Percentiles rank a stretch among this genome's conserved stretches.
Evolutionary conservation across 306 rosid genomes (phyloP).

Genomic region (Dryas drummondii): DNA sequence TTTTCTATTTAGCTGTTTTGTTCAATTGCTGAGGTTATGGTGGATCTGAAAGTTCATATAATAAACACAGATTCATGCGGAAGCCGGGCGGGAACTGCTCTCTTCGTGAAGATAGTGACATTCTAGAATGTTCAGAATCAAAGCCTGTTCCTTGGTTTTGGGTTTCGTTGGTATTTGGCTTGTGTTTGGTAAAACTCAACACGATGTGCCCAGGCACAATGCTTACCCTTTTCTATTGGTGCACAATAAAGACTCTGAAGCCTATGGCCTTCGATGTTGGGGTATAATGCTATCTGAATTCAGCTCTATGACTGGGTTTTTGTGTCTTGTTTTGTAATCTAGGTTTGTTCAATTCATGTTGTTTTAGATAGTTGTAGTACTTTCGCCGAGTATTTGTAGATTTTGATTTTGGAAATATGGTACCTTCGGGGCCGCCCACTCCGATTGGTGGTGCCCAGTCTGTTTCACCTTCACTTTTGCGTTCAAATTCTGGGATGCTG

Average conservation of each 20-base stretch:
- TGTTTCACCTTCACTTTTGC: conserved; percentile 72
- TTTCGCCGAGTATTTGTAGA: conserved; percentile 39
- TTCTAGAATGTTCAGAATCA: conserved; percentile 55
- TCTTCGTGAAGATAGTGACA: conserved; percentile 35
- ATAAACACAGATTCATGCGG: conserved; percentile 56
- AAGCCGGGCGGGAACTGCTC: conserved; percentile 39
- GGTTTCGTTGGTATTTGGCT: conserved; percentile 44
- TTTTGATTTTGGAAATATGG: conserved; percentile 55
- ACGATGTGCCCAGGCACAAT: conserved; percentile 40
- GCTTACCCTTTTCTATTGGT: conserved; percentile 48
- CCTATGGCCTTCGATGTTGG: conserved; percentile 43
- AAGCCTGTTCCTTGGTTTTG: conserved; percentile 41
- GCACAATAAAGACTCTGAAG: conserved; percentile 45
- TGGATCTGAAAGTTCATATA: conserved; percentile 59
- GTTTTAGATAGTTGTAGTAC: conserved; percentile 46
- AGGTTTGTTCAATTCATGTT: conserved; percentile 42
- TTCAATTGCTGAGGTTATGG: conserved; percentile 44
- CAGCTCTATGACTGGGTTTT: conserved; percentile 38
- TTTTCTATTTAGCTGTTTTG: conserved; percentile 28
- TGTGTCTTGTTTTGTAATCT: conserved; percentile 39
- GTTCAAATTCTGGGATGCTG: conserved; percentile 83
- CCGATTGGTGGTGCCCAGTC: conserved; percentile 88
- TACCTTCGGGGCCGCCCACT: conserved; percentile 85
- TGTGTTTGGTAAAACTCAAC: conserved; percentile 51
- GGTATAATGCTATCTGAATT: conserved; percentile 43